phyloP scores from a whole-genome alignment of 2,329 filamentous ascomycete genomes.

The Sphaceloma murrayae region DNA sequence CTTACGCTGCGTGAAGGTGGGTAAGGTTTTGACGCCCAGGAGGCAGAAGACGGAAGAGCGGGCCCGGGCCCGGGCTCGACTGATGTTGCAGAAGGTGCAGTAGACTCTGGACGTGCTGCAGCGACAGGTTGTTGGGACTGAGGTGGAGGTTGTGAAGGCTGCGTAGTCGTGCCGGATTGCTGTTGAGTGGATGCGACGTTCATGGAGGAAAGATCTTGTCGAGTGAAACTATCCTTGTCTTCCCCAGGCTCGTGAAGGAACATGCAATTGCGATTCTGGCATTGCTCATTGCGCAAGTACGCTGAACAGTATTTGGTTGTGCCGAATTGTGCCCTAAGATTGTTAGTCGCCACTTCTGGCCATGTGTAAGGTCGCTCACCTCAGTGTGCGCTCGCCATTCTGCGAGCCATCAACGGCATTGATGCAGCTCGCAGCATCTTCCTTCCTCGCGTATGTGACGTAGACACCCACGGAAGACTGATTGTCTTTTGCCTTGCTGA shows the following conservation, averaged over 20 bases:
- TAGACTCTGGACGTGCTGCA: slow-evolving; percentile 43
- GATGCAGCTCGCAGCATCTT: slow-evolving; percentile 84
- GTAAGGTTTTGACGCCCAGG: slow-evolving; percentile 71
- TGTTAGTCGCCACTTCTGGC: neutral
- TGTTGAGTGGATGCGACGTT: slow-evolving; percentile 78
- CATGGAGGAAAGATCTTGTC: slow-evolving; percentile 88
- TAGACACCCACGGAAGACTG: slow-evolving; percentile 92
- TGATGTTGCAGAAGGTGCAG: slow-evolving; percentile 23
- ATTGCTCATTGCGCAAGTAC: slow-evolving; percentile 87
- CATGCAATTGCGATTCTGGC: slow-evolving; percentile 94
- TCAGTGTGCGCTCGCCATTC: slow-evolving; percentile 77
- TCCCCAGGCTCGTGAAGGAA: slow-evolving; percentile 98
- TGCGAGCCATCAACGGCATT: slow-evolving; percentile 82
- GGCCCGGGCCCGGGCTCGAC: slow-evolving; percentile 65
- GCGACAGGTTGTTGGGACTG: slow-evolving; percentile 44
- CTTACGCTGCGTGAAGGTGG: slow-evolving; percentile 60
- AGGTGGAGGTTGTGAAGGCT: slow-evolving; percentile 37
- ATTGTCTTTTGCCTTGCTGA: slow-evolving; percentile 84
- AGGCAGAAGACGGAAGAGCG: slow-evolving; percentile 86
- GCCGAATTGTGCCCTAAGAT: slow-evolving; percentile 57
- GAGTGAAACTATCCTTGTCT: slow-evolving; percentile 90
- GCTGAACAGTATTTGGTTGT: slow-evolving; percentile 99
- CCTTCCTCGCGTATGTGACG: slow-evolving; percentile 90
- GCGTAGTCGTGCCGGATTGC: slow-evolving; percentile 35
- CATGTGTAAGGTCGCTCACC: slow-evolving; percentile 47